Conservation (phyloP, 129 eudicot species). For the Centaurea solstitialis region DNA sequence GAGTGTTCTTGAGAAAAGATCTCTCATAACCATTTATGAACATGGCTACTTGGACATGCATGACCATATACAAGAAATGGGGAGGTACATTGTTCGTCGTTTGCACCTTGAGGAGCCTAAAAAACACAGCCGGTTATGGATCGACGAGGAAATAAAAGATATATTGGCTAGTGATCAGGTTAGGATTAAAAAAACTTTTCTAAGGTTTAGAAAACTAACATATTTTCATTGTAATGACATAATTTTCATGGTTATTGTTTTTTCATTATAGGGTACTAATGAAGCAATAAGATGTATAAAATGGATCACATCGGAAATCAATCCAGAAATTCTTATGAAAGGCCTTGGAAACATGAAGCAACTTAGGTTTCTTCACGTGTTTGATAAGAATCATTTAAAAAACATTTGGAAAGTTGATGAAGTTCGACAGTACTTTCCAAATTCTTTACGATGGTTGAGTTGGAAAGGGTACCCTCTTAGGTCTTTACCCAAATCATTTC, state of each 20-base stretch:
- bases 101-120: constrained; percentile 16
- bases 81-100: constrained; percentile 9
- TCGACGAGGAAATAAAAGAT: constrained; percentile 3
- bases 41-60: neutral
- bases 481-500: constrained; percentile 1
- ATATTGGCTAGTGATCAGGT: neutral
- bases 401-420: neutral
- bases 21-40: neutral
- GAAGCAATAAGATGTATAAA: constrained; percentile 9
- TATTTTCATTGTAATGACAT: neutral
- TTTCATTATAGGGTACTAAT: neutral
- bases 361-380: neutral
- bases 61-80: constrained; percentile 23
- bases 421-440: neutral
- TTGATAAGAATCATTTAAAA: too few species aligned
- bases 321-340: neutral
- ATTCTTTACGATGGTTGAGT: neutral
- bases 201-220: neutral
- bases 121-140: neutral
- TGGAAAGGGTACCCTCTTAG: neutral
- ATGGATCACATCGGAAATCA: neutral
- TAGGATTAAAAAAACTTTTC: neutral
- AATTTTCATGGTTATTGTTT: neutral
- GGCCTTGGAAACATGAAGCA: constrained; percentile 1
- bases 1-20: constrained; percentile 10